phyloP scores from a whole-genome alignment of 306 rosid species.

The Rosa multiflora region DNA sequence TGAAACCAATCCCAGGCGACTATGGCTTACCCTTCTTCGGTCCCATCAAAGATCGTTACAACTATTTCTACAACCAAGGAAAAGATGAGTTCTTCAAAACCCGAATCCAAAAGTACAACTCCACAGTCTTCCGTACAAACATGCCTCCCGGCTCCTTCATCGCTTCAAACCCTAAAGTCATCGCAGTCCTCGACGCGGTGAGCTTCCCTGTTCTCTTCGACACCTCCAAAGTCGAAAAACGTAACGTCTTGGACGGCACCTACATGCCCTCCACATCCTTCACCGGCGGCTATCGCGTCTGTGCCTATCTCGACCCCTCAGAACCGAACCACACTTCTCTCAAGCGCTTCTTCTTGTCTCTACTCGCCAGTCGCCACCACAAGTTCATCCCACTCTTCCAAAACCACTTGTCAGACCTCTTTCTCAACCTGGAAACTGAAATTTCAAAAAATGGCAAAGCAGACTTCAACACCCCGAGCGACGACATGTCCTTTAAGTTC shows the following conservation, averaged over 20 bases:
- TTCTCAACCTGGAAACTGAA: constrained; percentile 35
- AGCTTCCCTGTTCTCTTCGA: constrained; percentile 67
- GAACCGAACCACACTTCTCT: constrained; percentile 51
- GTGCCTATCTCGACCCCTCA: constrained; percentile 58
- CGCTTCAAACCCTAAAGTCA: constrained; percentile 47
- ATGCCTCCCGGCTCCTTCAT: constrained; percentile 81
- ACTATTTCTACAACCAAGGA: constrained; percentile 73
- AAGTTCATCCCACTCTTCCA: constrained; percentile 52
- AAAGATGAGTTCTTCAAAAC: constrained; percentile 50
- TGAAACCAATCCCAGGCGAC: constrained; percentile 61
- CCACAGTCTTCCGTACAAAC: constrained; percentile 72
- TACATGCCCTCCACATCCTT: constrained; percentile 69
- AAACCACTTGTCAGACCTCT: constrained; percentile 20
- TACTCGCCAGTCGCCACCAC: constrained; percentile 34
- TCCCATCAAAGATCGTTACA: constrained; percentile 47
- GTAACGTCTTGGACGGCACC: constrained; percentile 66
- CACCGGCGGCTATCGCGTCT: constrained; percentile 69
- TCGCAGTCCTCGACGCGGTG: constrained; percentile 53
- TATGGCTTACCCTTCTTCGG: constrained; percentile 60
- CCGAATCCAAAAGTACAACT: constrained; percentile 34
- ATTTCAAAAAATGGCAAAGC: constrained; percentile 16
- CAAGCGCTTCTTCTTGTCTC: constrained; percentile 40
- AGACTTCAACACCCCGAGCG: constrained; percentile 26
- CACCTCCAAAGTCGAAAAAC: constrained; percentile 52
- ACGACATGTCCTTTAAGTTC: constrained; percentile 41